Percentiles rank a stretch among this genome's conserved stretches.
These are phyloP conservation scores for Agaricus sinodeliciosus DNA, from an alignment of 768 basidiomycete species.

Conservation along the genomic window DNA sequence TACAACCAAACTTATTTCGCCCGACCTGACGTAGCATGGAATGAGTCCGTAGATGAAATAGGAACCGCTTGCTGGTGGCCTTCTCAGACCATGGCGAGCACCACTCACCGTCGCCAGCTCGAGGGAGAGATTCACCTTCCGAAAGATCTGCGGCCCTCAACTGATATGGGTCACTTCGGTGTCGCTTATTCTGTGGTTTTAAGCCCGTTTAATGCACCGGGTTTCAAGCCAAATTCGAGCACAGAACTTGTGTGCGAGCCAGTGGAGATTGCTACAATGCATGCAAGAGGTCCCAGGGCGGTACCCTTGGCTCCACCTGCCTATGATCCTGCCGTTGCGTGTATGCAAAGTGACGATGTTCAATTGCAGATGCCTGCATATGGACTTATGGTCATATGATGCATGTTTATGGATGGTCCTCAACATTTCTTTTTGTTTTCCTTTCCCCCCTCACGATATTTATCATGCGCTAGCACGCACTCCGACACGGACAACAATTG, in stretches of 20 bases:
- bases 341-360: conserved; percentile 22
- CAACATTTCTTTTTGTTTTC: neutral
- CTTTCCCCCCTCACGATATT: neutral
- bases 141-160: conserved; percentile 45
- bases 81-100: conserved; percentile 22
- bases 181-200: conserved; percentile 44
- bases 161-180: conserved; percentile 44
- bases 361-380: conserved; percentile 17
- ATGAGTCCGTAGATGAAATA: conserved; percentile 38
- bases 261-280: conserved; percentile 46
- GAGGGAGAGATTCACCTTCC: conserved; percentile 47
- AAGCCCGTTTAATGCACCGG: conserved; percentile 34
- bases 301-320: conserved; percentile 44
- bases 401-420: neutral
- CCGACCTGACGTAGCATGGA: conserved; percentile 35
- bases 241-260: conserved; percentile 37
- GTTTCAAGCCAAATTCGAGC: conserved; percentile 29
- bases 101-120: conserved; percentile 30
- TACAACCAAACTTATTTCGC: conserved; percentile 30
- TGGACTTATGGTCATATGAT: conserved; percentile 12
- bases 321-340: conserved; percentile 27
- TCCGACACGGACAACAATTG: too few relatives aligned
- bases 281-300: conserved; percentile 43
- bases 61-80: conserved; percentile 45
- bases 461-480: neutral